Evolutionary conservation across 2,329 filamentous ascomycete genomes (phyloP), one percentile per base, ranked within the genome.

Genomic region (Diaporthe sp.): DNA sequence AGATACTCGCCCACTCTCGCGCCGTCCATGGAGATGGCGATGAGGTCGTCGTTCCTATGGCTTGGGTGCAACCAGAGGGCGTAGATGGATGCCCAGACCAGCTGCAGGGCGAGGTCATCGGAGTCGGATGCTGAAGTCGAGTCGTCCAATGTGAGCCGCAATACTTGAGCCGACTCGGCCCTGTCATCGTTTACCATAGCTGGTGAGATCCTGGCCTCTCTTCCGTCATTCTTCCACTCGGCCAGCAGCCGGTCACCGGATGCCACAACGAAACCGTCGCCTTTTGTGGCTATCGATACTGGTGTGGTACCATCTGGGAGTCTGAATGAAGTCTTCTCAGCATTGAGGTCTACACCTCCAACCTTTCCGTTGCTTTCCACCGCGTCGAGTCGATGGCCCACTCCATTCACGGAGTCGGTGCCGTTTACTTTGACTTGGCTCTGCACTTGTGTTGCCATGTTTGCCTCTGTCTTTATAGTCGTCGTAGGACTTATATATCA

Each of bases 121-220:
- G 30, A 44, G 17, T 42, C 61, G 4, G 15, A 39, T 27, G 32
- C 47, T 17, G 35, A 53, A 35, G 61, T 19, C 22, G 44, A 51
- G n/a, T 32, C 10, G 51, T 56, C 47, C 8, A 70, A 25, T 27
- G 65, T 42, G 4, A 71, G 72, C 19, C 70, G 51, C 19, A 76
- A n/a, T 12, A 75, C 42, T 27, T 56, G 53, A 47, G 74, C 73
- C 39, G 72, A 68, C 42, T 73, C 72, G n/a, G 73, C 73, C 35
- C 73, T 72, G 39, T 77, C 70, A 15, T 76, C 75, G 63, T 77
- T 75, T 19, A 77, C 73, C 76, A 77, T 77, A 15, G 75, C 75
- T 3, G 76, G 73, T 22, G 76, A 77, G 2, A 77, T 58, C 22
- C 76, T 39, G 30, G 73, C 71, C n/a, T 73, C 63, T 25, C 32